These are phyloP conservation scores for Coemansia biformis DNA, from an alignment of 192 early-diverging fungal genomes.

Conservation along the genomic window DNA sequence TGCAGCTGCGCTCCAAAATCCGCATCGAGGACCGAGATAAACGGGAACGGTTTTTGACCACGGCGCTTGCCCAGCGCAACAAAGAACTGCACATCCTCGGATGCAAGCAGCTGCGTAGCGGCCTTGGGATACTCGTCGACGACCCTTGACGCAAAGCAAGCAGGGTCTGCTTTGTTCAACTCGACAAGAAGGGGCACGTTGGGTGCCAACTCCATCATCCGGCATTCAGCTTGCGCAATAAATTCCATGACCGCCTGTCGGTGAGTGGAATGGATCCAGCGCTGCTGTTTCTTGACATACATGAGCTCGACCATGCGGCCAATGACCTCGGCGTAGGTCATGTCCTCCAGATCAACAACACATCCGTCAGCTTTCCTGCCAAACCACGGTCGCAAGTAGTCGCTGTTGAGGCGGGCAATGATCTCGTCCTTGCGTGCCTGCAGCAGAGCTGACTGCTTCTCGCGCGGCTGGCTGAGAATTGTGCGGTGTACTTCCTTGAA, in stretches of 20 bases:
- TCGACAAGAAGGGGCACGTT: not conserved
- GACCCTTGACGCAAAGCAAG: slow-evolving; percentile 1
- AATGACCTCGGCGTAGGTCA: slow-evolving; percentile 88
- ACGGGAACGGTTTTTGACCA: slow-evolving; percentile 84
- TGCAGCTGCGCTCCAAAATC: slow-evolving; percentile 88
- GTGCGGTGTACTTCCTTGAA: slow-evolving; percentile 77
- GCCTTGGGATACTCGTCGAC: slow-evolving; percentile 8
- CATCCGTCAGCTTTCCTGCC: slow-evolving; percentile 70
- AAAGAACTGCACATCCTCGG: slow-evolving; percentile 40
- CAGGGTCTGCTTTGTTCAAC: slow-evolving; percentile 51
- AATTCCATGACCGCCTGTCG: slow-evolving; percentile 72
- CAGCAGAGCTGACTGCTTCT: slow-evolving; percentile 68
- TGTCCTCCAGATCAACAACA: slow-evolving; percentile 77
- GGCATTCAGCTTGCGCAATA: slow-evolving; percentile 56
- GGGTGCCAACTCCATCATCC: not conserved
- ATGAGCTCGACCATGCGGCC: slow-evolving; percentile 74
- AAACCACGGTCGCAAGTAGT: slow-evolving; percentile 94
- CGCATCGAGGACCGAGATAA: slow-evolving; percentile 81
- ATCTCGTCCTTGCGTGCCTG: slow-evolving; percentile 72
- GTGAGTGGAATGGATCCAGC: slow-evolving; percentile 79
- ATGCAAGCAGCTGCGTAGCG: slow-evolving; percentile 10
- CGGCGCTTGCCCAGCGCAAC: slow-evolving; percentile 45
- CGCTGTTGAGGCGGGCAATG: slow-evolving; percentile 80
- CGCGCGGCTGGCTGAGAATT: slow-evolving; percentile 75
- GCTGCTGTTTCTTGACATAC: slow-evolving; percentile 62